These are phyloP conservation scores for Lactifluus piperatus DNA, from an alignment of 768 basidiomycete genomes.

Conservation along the genomic window DNA sequence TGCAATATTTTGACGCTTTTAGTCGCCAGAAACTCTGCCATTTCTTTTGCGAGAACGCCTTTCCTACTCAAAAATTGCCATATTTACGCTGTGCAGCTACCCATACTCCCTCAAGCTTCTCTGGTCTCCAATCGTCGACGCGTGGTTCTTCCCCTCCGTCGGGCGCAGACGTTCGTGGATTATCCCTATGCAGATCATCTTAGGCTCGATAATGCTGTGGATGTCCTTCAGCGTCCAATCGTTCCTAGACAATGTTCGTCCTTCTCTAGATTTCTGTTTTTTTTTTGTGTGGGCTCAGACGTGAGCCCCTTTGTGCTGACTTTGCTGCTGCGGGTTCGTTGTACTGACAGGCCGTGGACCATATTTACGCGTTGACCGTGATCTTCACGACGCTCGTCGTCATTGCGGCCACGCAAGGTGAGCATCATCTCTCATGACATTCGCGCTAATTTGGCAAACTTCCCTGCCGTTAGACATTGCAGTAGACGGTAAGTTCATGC, in stretches of 20 bases:
- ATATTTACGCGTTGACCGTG: constrained; percentile 68
- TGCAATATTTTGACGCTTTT: constrained; percentile 54
- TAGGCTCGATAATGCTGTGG: constrained; percentile 76
- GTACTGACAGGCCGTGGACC: constrained; percentile 59
- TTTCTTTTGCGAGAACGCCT: constrained; percentile 93
- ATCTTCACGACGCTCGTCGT: constrained; percentile 89
- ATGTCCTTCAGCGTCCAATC: constrained; percentile 66
- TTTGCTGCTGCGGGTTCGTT: constrained; percentile 1
- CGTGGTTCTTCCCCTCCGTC: constrained; percentile 67
- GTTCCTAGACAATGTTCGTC: constrained; percentile 66
- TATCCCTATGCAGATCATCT: constrained; percentile 88
- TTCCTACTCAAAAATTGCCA: constrained; percentile 93
- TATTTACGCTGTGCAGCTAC: constrained; percentile 87
- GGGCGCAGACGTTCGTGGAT: constrained; percentile 98
- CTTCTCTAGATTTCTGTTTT: background rate
- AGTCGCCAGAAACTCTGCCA: constrained; percentile 72
- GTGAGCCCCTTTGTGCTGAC: background rate
- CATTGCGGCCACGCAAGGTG: constrained; percentile 97
- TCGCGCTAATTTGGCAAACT: constrained; percentile 15
- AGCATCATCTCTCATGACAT: constrained; percentile 17
- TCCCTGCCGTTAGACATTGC: constrained; percentile 74
- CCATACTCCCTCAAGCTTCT: constrained; percentile 95
- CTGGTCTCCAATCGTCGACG: constrained; percentile 97
- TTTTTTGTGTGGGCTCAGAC: background rate
- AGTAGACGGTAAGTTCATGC: constrained; percentile 68